Base-by-base conservation (phyloP, 305 asterid species). In the Fraxinus dipetala region DNA sequence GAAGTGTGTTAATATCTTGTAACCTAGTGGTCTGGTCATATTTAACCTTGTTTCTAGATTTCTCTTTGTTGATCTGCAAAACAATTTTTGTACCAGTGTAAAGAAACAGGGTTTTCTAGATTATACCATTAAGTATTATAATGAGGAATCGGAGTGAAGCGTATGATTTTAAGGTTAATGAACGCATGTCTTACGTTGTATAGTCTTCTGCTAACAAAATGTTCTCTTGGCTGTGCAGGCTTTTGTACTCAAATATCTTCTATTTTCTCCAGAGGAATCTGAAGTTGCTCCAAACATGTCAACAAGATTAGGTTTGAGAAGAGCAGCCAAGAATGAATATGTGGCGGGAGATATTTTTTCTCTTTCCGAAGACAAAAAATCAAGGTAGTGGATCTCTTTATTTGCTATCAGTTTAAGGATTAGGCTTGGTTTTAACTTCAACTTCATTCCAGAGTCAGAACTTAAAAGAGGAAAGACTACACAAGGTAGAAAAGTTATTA, bases 211-310 rank as follows among this genome's bases (percentile, higher is more conserved):
- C 78, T 85, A 84, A 84, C 86, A 78, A 16, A 6, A 51, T 36
- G 9, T 77, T 82, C 56, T 85, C 72, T 83, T 83, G 87, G 70
- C 82, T 79, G 34, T 90, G 93, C 97, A 95, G 99, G 99, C 98
- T 81, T 95, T 91, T 87, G 97, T 95, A 76, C 96, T 95, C 83
- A 95, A 92, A 85, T 83, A 92, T 87, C 97, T 95, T 85, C 84
- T 93, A 48, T 95, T 95, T 84, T 83, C 83, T 80, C 84, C 87
- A 7, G 97, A 91, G 83, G 94, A 87, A 56, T 84, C 83, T 77
- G 87, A 82, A 84, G 82, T 77, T 86, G 80, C 87, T 22, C 78
- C 85, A 31, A 67, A 81, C 86, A 76, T 85, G 76, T 18, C 81
- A 30, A 76, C 78, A 54, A 75, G 72, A 63, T 34, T 51, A 63